phyloP scores from a whole-genome alignment of 805 yeast genomes.

The Lipomyces yamadae region DNA sequence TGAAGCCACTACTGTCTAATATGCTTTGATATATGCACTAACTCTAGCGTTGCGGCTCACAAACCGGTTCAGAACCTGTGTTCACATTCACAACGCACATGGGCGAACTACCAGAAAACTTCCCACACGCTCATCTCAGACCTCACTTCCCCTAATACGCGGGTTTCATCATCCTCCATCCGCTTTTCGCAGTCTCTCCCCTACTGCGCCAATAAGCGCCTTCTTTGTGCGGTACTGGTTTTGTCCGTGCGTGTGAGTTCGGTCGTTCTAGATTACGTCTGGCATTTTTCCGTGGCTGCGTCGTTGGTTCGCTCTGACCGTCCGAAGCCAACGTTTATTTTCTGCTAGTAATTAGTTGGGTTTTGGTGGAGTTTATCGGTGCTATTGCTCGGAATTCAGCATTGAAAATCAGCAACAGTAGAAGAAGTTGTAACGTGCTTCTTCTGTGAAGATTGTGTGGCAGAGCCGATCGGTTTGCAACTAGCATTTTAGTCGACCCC shows the following conservation, averaged over 20 bases:
- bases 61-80: neutral
- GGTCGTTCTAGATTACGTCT: neutral
- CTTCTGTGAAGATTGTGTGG: neutral
- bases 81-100: neutral
- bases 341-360: neutral
- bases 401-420: neutral
- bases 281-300: neutral
- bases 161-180: constrained; percentile 3
- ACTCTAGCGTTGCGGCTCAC: neutral
- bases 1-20: neutral
- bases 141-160: neutral
- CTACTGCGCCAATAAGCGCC: neutral
- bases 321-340: neutral
- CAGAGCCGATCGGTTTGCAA: neutral
- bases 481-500: neutral
- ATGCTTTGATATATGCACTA: neutral
- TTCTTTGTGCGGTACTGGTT: constrained; percentile 3
- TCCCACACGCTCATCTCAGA: neutral
- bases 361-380: neutral
- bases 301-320: neutral
- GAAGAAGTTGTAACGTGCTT: neutral
- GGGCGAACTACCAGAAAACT: neutral
- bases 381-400: neutral
- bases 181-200: neutral
- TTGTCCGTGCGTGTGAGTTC: neutral